Evolutionary conservation across 1,284 basidiomycete genomes (phyloP), one percentile per base, ranked within the genome.

Genomic region (Sporisorium graminicola): DNA sequence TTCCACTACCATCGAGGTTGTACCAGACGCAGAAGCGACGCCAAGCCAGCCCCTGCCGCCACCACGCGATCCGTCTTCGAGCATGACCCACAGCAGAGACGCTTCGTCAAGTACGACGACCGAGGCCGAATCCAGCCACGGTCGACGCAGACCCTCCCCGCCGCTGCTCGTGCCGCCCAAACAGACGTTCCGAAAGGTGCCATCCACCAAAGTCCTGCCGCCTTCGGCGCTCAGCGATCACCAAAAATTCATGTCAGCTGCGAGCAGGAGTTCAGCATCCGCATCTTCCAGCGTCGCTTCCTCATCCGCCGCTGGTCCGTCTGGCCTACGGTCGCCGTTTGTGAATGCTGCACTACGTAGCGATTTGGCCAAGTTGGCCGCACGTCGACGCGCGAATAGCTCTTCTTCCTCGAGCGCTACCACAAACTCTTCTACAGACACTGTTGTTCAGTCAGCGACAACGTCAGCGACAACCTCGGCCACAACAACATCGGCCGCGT

Each of bases 141-240:
- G 65, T 5, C 31, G 37, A 53, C 40, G 70, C 9, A 40, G 74
- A 31, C 60, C 68, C n/a, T 72, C 74, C 24, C 68, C 74, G 20
- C 74, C 74, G 5, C 47, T 72, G 54, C 62, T 72, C 9, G 68
- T 62, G 9, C 65, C 65, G 10, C 74, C 68, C 14, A 72, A 76
- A 33, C 68, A 71, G 56, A 65, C 74, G 4, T 68, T 55, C 42
- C 37, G 58, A 9, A 71, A 72, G 44, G 47, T 60, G 7, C 74
- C 74, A 9, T 72, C 68, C 5, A 47, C 43, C 10, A 59, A 47
- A 27, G 65, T 59, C 5, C 29, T 76, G 18, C 68, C 68, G 9
- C 53, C 74, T 20, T 76, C 68, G 9, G 68, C 74, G n/a, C 71
- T 46, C 14, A 76, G 65, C 22, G 74, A 76, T 29, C 74, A 76